phyloP scores from a whole-genome alignment of 1,139 yeast genomes.

The Eremothecium sinecaudum region DNA sequence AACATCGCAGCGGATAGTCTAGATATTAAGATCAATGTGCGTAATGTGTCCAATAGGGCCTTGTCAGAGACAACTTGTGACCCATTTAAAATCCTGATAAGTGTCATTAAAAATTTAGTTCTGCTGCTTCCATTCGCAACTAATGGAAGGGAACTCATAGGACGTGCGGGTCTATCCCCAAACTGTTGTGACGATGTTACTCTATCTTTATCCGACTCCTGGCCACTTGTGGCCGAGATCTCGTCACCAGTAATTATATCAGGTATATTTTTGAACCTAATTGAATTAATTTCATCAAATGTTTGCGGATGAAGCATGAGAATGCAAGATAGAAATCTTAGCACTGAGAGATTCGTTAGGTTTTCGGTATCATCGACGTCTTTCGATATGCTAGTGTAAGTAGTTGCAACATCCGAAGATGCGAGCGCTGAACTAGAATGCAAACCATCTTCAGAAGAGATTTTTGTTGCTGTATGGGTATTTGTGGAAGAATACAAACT shows the following conservation, averaged over 20 bases:
- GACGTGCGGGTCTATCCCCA: not conserved
- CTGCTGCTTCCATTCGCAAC: slow-evolving; percentile 10
- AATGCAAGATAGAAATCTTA: slow-evolving; percentile 21
- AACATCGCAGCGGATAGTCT: slow-evolving; percentile 25
- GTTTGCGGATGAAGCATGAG: slow-evolving; percentile 22
- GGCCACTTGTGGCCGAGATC: not conserved
- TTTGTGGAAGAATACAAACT: slow-evolving; percentile 1
- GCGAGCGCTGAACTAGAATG: not conserved
- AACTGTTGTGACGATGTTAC: not conserved
- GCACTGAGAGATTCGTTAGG: slow-evolving; percentile 20
- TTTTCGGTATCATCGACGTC: slow-evolving; percentile 21
- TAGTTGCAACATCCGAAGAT: slow-evolving; percentile 2
- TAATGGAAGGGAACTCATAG: slow-evolving; percentile 6
- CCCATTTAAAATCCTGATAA: slow-evolving; percentile 25
- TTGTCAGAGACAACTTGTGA: slow-evolving; percentile 21
- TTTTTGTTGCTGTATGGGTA: slow-evolving; percentile 2
- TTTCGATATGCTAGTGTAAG: slow-evolving; percentile 7
- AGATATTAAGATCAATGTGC: slow-evolving; percentile 19
- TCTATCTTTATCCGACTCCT: not conserved
- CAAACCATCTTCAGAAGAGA: not conserved
- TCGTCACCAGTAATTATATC: slow-evolving; percentile 9
- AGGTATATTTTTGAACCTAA: slow-evolving; percentile 21
- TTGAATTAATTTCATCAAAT: slow-evolving; percentile 21
- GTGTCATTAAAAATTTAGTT: slow-evolving; percentile 20
- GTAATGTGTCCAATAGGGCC: slow-evolving; percentile 23